Evolutionary conservation across 2,329 filamentous ascomycete species (phyloP).

Genomic region (Fusarium sp.): DNA sequence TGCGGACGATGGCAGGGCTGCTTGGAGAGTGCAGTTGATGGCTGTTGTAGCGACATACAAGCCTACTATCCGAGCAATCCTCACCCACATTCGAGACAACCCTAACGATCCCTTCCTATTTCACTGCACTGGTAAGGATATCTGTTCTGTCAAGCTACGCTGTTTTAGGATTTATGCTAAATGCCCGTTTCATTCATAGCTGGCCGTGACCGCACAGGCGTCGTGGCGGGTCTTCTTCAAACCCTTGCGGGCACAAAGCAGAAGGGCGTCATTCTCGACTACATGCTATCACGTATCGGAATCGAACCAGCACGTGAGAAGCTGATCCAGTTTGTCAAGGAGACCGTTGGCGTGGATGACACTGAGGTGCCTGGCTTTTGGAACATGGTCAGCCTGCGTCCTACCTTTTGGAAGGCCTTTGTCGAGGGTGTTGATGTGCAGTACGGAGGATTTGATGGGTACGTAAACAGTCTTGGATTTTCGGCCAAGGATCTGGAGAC

Average conservation of each 20-base stretch:
- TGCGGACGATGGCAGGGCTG: slow-evolving; percentile 58
- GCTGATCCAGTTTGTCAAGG: slow-evolving; percentile 58
- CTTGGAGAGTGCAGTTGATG: slow-evolving; percentile 61
- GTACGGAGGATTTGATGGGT: slow-evolving; percentile 63
- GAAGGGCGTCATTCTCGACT: slow-evolving; percentile 61
- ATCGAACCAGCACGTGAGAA: slow-evolving; percentile 63
- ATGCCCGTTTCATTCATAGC: slow-evolving; percentile 49
- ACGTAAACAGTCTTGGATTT: slow-evolving; percentile 61
- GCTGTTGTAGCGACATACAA: slow-evolving; percentile 58
- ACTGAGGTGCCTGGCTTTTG: slow-evolving; percentile 61
- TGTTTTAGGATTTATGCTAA: slow-evolving; percentile 3
- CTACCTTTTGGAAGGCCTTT: slow-evolving; percentile 60
- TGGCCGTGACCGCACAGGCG: slow-evolving; percentile 66
- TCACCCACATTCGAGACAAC: slow-evolving; percentile 62
- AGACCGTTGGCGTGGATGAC: slow-evolving; percentile 52
- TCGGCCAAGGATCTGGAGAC: slow-evolving; percentile 58
- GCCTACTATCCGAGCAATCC: slow-evolving; percentile 57
- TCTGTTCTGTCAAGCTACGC: neutral
- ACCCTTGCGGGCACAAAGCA: slow-evolving; percentile 60
- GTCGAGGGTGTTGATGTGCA: slow-evolving; percentile 56
- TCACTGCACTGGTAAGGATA: slow-evolving; percentile 64
- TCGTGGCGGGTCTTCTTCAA: slow-evolving; percentile 63
- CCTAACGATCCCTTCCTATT: slow-evolving; percentile 61
- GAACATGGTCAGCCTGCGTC: slow-evolving; percentile 60
- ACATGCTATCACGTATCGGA: slow-evolving; percentile 66